Base-by-base conservation (phyloP, 129 eudicot genomes). In the Gnaphalium uliginosum region DNA sequence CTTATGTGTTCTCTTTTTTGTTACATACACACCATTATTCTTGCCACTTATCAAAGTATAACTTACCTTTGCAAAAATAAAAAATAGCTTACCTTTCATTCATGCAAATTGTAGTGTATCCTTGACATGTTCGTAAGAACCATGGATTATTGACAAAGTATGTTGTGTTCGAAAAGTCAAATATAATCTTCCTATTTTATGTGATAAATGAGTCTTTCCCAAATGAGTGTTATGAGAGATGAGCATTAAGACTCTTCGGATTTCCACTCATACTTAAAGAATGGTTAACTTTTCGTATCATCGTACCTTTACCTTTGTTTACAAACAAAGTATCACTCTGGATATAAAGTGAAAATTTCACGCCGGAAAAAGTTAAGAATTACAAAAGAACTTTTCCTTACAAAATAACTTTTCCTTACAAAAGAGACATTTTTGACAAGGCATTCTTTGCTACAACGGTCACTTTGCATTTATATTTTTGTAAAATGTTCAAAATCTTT, bases 391-490 rank as follows among this genome's bases (percentile, higher is more conserved):
- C 30, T 64, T 64, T 64, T 30, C 37, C 7, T 29, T 29, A 9
- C 19, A 64, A 64, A 29, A 64, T n/a, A 14, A 46, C 30, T 64
- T 64, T 64, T 30, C 37, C 7, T 29, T 29, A 9, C 19, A 64
- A 64, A 29, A 64, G 57, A 10, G 57, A 3, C 76, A 29, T 7
- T 56, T 71, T 71, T 71, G 50, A 71, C 51, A 54, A 54, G 50
- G 30, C 62, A 29, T 53, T 48, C 75, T 57, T n/a, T 8, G 10
- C 15, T 43, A 51, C 61, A 17, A 69, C 30, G 14, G 29, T 58
- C 66, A 54, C 15, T 71, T n/a, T 1, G 30, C 51, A 30, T 37
- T 35, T 67, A 19, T 37, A 26, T 5, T 30, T 7, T 24, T 27
- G 32, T 6, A 14, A 60, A 10, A 14, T 30, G 19, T 62, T 14